Evolutionary conservation across 371 early-diverging fungal genomes (phyloP), one percentile per base, ranked within the genome.

Genomic region (Encephalitozoon cuniculi): DNA sequence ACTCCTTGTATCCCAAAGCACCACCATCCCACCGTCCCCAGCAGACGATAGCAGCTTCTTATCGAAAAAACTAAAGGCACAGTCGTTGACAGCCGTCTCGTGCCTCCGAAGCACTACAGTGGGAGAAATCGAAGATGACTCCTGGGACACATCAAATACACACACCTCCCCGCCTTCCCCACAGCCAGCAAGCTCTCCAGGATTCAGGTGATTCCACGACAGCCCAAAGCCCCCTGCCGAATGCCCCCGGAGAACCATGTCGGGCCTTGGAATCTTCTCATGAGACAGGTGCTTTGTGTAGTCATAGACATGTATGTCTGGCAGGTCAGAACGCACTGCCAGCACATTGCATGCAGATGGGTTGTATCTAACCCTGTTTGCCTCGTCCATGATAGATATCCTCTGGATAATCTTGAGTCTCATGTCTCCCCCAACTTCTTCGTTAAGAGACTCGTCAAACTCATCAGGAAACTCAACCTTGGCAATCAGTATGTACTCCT

Each of bases 301-400:
- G 84, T 96, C 96, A 87, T 94, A 96, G 43, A 97, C 86, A 78
- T 89, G 91, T 49, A 96, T 91, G 30, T 93, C 92, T 9, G 93
- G 93, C 37, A 85, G 83, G 37, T 90, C 89, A 26, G 94, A 90
- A 80, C 93, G 90, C 4, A 94, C 95, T 8, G 95, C 98, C 76
- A 96, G 92, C 23, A 96, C 86, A 81, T 93, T 89, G 9, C 90
- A 90, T 78, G 94, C 91, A 69, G 87, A 87, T 63, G 93, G 94
- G 90, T 92, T 93, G 64, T 81, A 82, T 63, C 79, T 79, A 5
- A 77, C 71, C 52, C 78, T 68, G 66, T 86, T 86, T 9, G 81
- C 71, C 40, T 83, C 82, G 32, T 30, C 59, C 8, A 5, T 11
- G 12, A 84, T 69, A 1, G 81, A 77, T 28, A 78, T 81, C 44